phyloP scores from a whole-genome alignment of 805 yeast species.

The Wickerhamomyces xylosicus region DNA sequence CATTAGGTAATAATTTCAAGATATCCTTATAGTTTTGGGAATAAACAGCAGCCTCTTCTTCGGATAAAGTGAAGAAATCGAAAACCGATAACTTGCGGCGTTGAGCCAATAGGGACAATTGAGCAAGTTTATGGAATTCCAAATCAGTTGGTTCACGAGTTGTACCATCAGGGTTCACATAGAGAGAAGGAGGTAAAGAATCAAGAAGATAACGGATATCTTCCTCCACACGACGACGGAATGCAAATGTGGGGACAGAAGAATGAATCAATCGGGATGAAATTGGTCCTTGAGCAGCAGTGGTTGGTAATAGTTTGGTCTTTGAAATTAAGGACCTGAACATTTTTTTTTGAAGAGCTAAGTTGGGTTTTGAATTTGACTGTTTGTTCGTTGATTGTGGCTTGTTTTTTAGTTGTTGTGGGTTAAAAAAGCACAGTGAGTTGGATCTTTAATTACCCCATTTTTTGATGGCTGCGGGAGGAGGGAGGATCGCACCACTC shows the following conservation, averaged over 20 bases:
- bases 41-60: conserved; percentile 43
- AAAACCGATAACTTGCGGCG: conserved; percentile 41
- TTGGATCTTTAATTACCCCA: too few species aligned
- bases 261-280: conserved; percentile 4
- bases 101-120: conserved; percentile 49
- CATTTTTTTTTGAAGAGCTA: too few species aligned
- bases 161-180: conserved; percentile 68
- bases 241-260: conserved; percentile 7
- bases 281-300: too few species aligned
- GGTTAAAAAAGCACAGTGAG: too few species aligned
- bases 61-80: conserved; percentile 38
- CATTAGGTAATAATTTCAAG: conserved; percentile 37
- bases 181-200: conserved; percentile 54
- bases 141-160: conserved; percentile 58
- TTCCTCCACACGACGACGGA: conserved; percentile 41
- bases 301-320: too few species aligned
- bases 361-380: too few species aligned
- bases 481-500: too few species aligned
- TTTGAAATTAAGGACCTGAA: not conserved
- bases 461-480: too few species aligned
- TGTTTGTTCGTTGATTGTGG: too few species aligned
- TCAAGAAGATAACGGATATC: conserved; percentile 55
- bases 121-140: conserved; percentile 66
- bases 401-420: too few species aligned
- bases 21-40: conserved; percentile 54